These are phyloP conservation scores for Ceratocystis albifundus DNA, from an alignment of 2,329 filamentous ascomycete genomes.

Conservation along the genomic window DNA sequence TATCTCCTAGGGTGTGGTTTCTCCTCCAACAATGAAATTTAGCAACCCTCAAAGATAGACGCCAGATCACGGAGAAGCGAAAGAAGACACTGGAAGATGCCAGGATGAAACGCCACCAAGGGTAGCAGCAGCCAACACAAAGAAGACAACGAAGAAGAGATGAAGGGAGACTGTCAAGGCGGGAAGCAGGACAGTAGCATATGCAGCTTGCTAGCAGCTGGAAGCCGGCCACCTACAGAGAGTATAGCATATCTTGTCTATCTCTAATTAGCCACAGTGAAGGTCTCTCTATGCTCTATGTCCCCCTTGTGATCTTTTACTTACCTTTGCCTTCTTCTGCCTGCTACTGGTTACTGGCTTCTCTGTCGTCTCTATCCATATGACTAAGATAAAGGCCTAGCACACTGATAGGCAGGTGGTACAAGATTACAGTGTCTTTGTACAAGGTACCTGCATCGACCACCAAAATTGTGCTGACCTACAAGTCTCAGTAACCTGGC, in stretches of 20 bases:
- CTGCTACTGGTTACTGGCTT: too few species aligned
- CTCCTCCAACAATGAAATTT: not conserved
- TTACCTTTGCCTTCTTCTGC: too few species aligned
- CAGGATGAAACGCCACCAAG: not conserved
- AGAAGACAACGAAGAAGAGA: not conserved
- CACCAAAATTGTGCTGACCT: not conserved
- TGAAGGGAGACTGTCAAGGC: not conserved
- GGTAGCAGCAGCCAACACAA: not conserved
- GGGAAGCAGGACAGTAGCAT: too few species aligned
- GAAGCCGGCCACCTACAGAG: too few species aligned
- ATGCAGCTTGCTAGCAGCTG: not conserved
- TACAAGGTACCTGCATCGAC: not conserved
- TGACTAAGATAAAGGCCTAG: too few species aligned
- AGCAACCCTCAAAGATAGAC: not conserved
- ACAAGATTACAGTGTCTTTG: not conserved
- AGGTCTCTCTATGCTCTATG: too few species aligned
- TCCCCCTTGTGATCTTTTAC: too few species aligned
- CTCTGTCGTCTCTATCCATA: too few species aligned
- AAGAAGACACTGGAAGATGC: not conserved
- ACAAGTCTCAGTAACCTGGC: not conserved
- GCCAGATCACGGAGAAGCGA: not conserved
- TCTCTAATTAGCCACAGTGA: too few species aligned
- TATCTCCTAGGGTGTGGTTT: not conserved
- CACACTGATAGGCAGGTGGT: not conserved
- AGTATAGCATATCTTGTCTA: too few species aligned